Evolutionary conservation across 768 basidiomycete genomes (phyloP).

Genomic region (Lactarius tabidus): DNA sequence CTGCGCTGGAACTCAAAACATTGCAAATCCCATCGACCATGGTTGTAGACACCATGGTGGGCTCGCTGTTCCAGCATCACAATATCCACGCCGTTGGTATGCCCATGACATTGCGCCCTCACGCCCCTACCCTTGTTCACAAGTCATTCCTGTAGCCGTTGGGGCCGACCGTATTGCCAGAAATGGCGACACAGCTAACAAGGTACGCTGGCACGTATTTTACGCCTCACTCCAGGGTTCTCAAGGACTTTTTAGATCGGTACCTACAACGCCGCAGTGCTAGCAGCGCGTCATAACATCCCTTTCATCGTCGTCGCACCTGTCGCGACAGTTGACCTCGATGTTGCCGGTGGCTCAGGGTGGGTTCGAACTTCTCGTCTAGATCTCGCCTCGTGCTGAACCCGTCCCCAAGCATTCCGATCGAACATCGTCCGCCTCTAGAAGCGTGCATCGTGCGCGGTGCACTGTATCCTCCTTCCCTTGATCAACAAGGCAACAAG

Average conservation of each 20-base stretch:
- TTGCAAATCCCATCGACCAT: slow-evolving; percentile 83
- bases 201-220: slow-evolving; percentile 41
- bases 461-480: slow-evolving; percentile 54
- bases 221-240: neutral
- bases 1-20: slow-evolving; percentile 83
- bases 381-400: neutral
- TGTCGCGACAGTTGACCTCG: slow-evolving; percentile 86
- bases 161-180: slow-evolving; percentile 85
- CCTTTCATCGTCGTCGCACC: slow-evolving; percentile 94
- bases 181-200: slow-evolving; percentile 98
- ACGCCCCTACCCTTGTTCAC: neutral
- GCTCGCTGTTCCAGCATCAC: slow-evolving; percentile 87
- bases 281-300: slow-evolving; percentile 81
- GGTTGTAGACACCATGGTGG: slow-evolving; percentile 98
- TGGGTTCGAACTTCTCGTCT: slow-evolving; percentile 29
- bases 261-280: slow-evolving; percentile 93
- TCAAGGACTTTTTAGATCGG: slow-evolving; percentile 51
- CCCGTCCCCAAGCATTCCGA: slow-evolving; percentile 59
- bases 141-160: slow-evolving; percentile 47
- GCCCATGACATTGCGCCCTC: slow-evolving; percentile 25
- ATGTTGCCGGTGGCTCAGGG: slow-evolving; percentile 64
- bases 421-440: slow-evolving; percentile 83
- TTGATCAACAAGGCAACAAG: slow-evolving; percentile 40
- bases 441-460: slow-evolving; percentile 91
- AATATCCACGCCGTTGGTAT: slow-evolving; percentile 76